Conservation (phyloP, 257 asterid species). For the Orobanche coerulescens region DNA sequence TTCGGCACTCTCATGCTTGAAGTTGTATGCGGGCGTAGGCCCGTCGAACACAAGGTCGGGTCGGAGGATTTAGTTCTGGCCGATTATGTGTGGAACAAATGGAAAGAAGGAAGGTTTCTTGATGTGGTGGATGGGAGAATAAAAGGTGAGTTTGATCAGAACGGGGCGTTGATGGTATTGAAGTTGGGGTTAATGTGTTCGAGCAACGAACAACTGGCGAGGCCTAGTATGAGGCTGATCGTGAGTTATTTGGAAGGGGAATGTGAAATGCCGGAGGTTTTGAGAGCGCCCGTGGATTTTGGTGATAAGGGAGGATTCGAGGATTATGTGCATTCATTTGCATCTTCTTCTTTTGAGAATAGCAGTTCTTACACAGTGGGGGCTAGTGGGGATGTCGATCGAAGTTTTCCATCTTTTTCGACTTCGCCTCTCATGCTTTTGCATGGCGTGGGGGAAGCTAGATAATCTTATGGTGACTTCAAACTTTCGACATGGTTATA, state of each 20-base stretch:
- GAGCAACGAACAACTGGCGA: constrained; percentile 21
- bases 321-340: constrained; percentile 39
- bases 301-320: constrained; percentile 35
- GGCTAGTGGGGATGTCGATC: constrained; percentile 25
- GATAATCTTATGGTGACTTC: constrained; percentile 15
- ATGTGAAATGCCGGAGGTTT: constrained; percentile 25
- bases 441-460: constrained; percentile 25
- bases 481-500: not conserved
- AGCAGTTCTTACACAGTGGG: constrained; percentile 20
- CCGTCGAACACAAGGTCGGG: constrained; percentile 33
- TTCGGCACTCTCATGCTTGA: constrained; percentile 53
- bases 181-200: constrained; percentile 50
- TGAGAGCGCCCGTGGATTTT: constrained; percentile 30
- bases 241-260: constrained; percentile 43
- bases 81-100: constrained; percentile 40
- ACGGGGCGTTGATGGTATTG: constrained; percentile 39
- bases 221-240: constrained; percentile 57
- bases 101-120: constrained; percentile 35
- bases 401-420: constrained; percentile 29
- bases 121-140: constrained; percentile 41
- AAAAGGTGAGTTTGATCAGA: constrained; percentile 22
- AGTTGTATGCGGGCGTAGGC: constrained; percentile 53
- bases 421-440: constrained; percentile 31
- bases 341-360: constrained; percentile 36
- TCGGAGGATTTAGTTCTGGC: constrained; percentile 41